Base-by-base conservation (phyloP, 2,329 filamentous ascomycete species). In the Colletotrichum trifolii region DNA sequence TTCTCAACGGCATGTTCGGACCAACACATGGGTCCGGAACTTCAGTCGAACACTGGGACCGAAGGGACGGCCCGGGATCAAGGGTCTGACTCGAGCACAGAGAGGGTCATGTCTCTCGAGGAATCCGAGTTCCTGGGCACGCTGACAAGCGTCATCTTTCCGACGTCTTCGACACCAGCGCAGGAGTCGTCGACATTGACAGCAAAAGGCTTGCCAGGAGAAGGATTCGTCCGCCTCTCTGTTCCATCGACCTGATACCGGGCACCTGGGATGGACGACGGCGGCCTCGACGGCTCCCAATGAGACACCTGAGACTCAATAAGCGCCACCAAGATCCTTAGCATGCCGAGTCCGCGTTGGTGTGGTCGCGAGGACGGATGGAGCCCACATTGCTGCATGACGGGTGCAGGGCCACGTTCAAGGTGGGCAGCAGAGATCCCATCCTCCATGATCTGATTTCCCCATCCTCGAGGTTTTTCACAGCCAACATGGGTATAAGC, bases 201-300 rank as follows among this genome's bases (percentile, higher is more conserved):
- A 17, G 40, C 34, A 17, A 33, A 48, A 45, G 47, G 38, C 11
- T 25, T 55, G 53, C 13, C 39, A 25, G n/a, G 45, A 15, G n/a
- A 42, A 42, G 47, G 36, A 34, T 39, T 4, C 40, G 39, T 33
- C 13, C 34, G 8, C 50, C 34, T 10, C 40, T 55, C 25, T 17
- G 17, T 38, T 50, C 25, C 25, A 25, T 25, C 4, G 25, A 56
- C 47, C 52, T 63, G 58, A 8, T 36, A 55, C 63, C 63, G 63
- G 63, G 63, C 52, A 63, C 58, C 42, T 49, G 63, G 58, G 48
- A 53, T 25, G 10, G 47, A 47, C 8, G 13, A 15, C 40, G 43
- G 11, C 40, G 40, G 47, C 36, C 36, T 56, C 40, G 40, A 39
- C 33, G 11, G 52, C 52, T 47, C 58, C 58, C 25, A 6, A 52